Evolutionary conservation across 1,284 basidiomycete species (phyloP), one percentile per base, ranked within the genome.

Genomic region (Ganoderma resinaceum): DNA sequence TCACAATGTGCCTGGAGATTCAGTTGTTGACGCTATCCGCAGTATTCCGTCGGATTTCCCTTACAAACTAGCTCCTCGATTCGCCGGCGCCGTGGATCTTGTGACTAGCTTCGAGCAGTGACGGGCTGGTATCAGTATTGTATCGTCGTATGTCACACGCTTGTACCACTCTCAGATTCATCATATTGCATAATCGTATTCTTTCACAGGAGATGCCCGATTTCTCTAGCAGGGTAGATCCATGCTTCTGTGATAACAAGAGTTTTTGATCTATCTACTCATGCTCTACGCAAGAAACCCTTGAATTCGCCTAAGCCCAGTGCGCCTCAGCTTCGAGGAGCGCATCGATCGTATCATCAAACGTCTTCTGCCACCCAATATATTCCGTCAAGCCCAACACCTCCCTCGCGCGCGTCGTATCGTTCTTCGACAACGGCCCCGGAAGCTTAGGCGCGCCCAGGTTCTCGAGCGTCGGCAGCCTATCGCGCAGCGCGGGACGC

Each of bases 401-500:
- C 62, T 76, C 66, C 68, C 62, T 61, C 46, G 72, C 67, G 38
- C 62, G 65, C 2, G 63, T 70, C 26, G 26, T 67, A 66, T 78
- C 72, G 20, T 71, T 66, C 57, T 23, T 40, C 2, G 59, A 55
- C 35, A 46, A 20, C 8, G 61, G 61, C 14, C 61, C 46, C 40
- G 14, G 65, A 61, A 9, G 55, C 61, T 16, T 60, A 58, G 8
- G 42, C 8, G 61, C 67, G 2, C 9, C 7, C 11, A 1, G 9
- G 3, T 63, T 61, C 16, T 43, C 35, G 26, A 38, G 68, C 59
- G 38, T 46, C 38, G 62, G 61, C 62, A 52, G 65, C 61, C 62
- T 67, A 38, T 58, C 63, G 46, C 71, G 68, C 52, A 78, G 67
- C 40, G 72, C 74, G 14, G 77, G 77, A 23, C 73, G 73, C 11